Base-by-base conservation (phyloP, 2,329 filamentous ascomycete genomes). In the Colletotrichum sp. region DNA sequence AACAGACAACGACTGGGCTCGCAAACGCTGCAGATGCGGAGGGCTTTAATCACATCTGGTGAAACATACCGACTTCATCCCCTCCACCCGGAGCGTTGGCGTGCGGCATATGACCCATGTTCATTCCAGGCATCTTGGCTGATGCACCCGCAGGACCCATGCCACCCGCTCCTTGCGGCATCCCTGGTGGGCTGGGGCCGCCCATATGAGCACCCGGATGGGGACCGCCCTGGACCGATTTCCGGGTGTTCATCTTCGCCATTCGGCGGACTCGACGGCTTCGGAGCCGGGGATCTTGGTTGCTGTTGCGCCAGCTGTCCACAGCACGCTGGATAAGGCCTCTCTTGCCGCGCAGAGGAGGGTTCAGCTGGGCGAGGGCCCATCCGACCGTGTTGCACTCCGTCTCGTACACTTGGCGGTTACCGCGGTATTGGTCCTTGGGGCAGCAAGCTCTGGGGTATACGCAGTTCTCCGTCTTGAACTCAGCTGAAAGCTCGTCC, bases 301-400 rank as follows among this genome's bases (percentile, higher is more conserved):
- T 98, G 90, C 96, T 98, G 88, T 99, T 99, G 77, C 97, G 92
- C 97, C 97, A 98, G 87, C 96, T 98, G 86, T 99, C 97, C 60
- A 99, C 97, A 3, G 97, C 97, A 78, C 97, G 92, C 87, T 99
- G 97, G 79, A 99, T 99, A 76, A 99, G 89, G 9, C 97, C 97
- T 80, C 97, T 92, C 89, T 98, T 98, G 79, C 96, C 96, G 78
- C 96, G 93, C 75, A 98, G 90, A 74, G 95, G 94, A 9, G 96
- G 93, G 84, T 99, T 99, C 70, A 99, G 88, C 82, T 98, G 94
- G 4, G 97, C 97, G 79, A 99, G 87, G 15, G 96, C 96, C 97
- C 97, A 99, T n/a, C 97, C 97, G n/a, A 99, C 97, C 1, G 96
- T 95, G 86, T 99, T 99, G 90, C 97, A 99, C 87, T 99, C 97